Conservation (phyloP, 305 asterid species). For the Fraxinus latifolia region DNA sequence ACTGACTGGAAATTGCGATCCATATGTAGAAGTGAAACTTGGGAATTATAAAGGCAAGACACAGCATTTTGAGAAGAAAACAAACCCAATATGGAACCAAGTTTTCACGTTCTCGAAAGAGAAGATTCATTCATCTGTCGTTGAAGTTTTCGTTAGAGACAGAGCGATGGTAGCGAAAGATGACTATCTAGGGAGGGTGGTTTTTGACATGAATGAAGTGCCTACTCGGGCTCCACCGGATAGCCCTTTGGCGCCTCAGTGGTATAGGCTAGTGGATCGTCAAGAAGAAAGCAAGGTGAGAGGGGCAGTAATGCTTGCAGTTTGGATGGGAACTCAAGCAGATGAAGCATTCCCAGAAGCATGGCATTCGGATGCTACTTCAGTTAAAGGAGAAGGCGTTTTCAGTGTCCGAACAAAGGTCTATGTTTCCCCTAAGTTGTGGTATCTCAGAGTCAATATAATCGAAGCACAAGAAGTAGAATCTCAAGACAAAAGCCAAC, state of each 20-base stretch:
- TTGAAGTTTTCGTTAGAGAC: constrained; percentile 48
- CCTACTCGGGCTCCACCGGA: constrained; percentile 58
- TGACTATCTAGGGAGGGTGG: constrained; percentile 45
- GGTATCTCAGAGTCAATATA: constrained; percentile 48
- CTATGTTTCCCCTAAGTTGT: constrained; percentile 50
- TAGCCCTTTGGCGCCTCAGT: constrained; percentile 60
- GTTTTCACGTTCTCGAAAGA: constrained; percentile 62
- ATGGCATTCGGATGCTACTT: constrained; percentile 56
- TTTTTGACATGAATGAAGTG: constrained; percentile 51
- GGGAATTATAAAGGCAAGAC: constrained; percentile 62
- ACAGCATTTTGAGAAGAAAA: constrained; percentile 46
- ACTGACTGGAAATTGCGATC: constrained; percentile 43
- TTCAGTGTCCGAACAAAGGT: constrained; percentile 45
- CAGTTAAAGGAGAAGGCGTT: constrained; percentile 43
- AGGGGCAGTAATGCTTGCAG: constrained; percentile 61
- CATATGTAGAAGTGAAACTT: constrained; percentile 54
- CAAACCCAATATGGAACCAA: constrained; percentile 49
- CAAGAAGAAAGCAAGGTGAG: constrained; percentile 31
- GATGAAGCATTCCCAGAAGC: constrained; percentile 63
- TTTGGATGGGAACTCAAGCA: constrained; percentile 68
- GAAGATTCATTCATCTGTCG: constrained; percentile 41
- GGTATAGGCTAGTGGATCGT: constrained; percentile 50
- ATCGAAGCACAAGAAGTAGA: constrained; percentile 51
- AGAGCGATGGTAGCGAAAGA: constrained; percentile 41
- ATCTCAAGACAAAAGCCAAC: constrained; percentile 31